Conservation (phyloP, 805 yeast species). For the Tetrapisispora namnaoensis region DNA sequence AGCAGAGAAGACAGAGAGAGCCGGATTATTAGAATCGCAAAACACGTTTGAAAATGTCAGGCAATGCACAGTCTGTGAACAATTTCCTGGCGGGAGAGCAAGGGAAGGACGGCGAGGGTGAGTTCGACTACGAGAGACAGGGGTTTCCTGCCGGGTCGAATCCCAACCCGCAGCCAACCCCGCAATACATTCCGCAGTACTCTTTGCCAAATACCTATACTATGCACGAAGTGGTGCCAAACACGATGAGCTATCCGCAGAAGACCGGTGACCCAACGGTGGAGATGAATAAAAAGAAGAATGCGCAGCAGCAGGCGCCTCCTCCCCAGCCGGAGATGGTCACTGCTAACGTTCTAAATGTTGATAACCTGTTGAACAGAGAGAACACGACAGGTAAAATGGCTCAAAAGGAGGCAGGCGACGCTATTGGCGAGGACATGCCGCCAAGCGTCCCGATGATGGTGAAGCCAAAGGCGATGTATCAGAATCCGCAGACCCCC, state of each 20-base stretch:
- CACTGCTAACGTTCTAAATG: constrained; percentile 15
- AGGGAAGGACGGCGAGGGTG: background rate
- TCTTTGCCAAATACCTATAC: constrained; percentile 13
- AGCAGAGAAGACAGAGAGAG: no score
- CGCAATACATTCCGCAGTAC: constrained; percentile 23
- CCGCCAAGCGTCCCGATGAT: constrained; percentile 18
- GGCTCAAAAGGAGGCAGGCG: background rate
- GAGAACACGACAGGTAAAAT: constrained; percentile 1
- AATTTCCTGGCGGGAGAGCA: background rate
- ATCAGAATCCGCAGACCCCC: constrained; percentile 32
- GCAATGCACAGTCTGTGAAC: background rate
- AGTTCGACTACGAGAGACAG: constrained; percentile 17
- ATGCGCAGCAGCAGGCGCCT: background rate
- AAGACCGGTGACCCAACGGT: constrained; percentile 2
- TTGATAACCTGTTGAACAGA: constrained; percentile 10
- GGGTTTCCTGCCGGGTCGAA: constrained; percentile 8
- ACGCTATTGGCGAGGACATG: constrained; percentile 4
- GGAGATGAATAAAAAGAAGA: constrained; percentile 6
- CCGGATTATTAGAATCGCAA: no score
- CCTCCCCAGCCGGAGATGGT: constrained; percentile 9
- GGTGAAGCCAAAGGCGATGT: constrained; percentile 30
- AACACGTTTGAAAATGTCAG: no score
- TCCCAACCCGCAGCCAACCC: constrained; percentile 5
- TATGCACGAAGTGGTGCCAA: constrained; percentile 27
- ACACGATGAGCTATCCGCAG: constrained; percentile 18